Evolutionary conservation across 768 basidiomycete genomes (phyloP), one percentile per base, ranked within the genome.

Genomic region (Nidula microcarpa): DNA sequence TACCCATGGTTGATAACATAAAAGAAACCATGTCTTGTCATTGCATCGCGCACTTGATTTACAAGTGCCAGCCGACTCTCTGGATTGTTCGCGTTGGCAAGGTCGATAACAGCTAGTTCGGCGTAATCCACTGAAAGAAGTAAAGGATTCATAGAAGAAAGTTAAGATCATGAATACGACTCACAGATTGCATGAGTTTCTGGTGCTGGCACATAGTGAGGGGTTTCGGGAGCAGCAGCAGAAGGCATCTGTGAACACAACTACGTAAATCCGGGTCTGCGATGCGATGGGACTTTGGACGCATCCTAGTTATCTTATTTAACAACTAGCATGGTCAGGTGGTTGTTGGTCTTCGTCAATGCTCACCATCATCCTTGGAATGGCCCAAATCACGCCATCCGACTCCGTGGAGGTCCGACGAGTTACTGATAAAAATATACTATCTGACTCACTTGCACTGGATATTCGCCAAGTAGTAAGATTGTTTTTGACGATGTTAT

Each of bases 1-100:
- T 74, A 70, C 11, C 79, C 79, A 57, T 81, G 79, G 52, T 79
- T 78, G 35, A 78, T 62, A 16, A 75, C 72, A 53, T 78, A 80
- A 59, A 80, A 74, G 62, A 81, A 81, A 1, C 73, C 73, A 33
- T 68, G 60, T 4, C 60, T 62, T 11, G 59, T 54, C 61, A 81
- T 69, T 2, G 80, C 78, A 44, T 76, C 68, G 43, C 64, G 66
- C 6, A 77, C 68, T 56, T 77, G 68, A 4, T 53, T 50, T 0
- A 73, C 71, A 4, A 82, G 61, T 35, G 57, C 57, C 1, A 62
- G 60, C 8, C 74, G 71, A 3, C 68, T 71, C 50, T 76, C 70
- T 1, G 61, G 58, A 13, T 67, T 76, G 4, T 56, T 46, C 1
- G 68, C 72, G 52, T 71, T 67, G 17, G 78, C 67, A 16, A 83